Conservation (phyloP, 306 rosid species). For the Lathyrus tuberosus region DNA sequence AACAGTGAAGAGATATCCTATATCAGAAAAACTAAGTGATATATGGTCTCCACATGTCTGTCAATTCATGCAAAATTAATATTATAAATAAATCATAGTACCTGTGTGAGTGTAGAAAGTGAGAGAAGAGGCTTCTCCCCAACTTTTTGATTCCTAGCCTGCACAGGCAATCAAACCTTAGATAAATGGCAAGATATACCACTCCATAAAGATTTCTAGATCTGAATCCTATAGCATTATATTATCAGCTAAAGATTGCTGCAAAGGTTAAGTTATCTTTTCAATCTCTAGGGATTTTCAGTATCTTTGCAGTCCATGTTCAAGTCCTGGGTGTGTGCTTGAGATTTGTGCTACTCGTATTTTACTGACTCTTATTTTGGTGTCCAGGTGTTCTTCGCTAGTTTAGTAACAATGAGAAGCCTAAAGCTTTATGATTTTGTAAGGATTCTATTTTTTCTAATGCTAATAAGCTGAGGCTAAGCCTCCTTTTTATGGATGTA, state of each 20-base stretch:
- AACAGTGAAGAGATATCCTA: slow-evolving; percentile 17
- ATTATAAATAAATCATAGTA: slow-evolving; percentile 39
- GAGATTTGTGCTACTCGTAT: slow-evolving; percentile 10
- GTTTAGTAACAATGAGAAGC: background rate
- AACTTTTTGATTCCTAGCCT: slow-evolving; percentile 94
- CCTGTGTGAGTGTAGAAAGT: slow-evolving; percentile 83
- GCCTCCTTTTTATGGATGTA: slow-evolving; percentile 3
- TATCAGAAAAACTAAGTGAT: slow-evolving; percentile 11
- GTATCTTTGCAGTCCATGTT: slow-evolving; percentile 8
- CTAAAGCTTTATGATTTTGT: too few relatives aligned
- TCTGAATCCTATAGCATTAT: slow-evolving; percentile 23
- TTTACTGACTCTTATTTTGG: background rate
- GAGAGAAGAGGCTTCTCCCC: slow-evolving; percentile 99
- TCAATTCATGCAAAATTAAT: slow-evolving; percentile 23
- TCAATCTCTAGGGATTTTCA: background rate
- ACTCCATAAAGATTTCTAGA: slow-evolving; percentile 2
- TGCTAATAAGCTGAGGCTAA: background rate
- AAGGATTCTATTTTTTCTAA: slow-evolving; percentile 7
- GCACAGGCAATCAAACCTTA: slow-evolving; percentile 53
- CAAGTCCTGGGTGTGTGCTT: background rate
- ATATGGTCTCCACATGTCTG: slow-evolving; percentile 18
- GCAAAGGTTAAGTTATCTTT: slow-evolving; percentile 14
- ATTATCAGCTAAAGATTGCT: slow-evolving; percentile 14
- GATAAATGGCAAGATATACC: slow-evolving; percentile 31
- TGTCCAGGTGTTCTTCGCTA: background rate